Evolutionary conservation across 768 basidiomycete species (phyloP).

Genomic region (Serendipita sp.): DNA sequence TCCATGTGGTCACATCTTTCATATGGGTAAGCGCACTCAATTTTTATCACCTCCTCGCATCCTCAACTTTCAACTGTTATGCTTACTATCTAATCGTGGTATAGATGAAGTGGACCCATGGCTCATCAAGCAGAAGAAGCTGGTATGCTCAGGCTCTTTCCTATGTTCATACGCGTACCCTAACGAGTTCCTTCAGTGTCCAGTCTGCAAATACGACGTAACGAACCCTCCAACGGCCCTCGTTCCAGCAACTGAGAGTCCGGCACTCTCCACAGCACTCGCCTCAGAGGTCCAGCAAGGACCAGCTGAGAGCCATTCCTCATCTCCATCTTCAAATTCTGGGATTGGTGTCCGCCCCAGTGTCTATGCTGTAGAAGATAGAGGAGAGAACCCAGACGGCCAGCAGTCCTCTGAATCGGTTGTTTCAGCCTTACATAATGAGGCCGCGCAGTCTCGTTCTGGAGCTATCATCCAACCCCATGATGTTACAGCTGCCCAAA

Average conservation of each 20-base stretch:
- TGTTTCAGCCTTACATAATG: not conserved
- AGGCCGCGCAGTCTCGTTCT: not conserved
- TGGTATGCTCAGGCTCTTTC: constrained; percentile 39
- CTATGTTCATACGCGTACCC: not conserved
- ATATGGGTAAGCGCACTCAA: constrained; percentile 29
- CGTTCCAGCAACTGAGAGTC: not conserved
- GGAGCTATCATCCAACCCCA: not conserved
- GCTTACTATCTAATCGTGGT: no score
- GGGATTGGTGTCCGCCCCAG: not conserved
- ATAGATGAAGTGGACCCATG: constrained; percentile 72
- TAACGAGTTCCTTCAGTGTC: constrained; percentile 41
- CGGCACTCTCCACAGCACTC: not conserved
- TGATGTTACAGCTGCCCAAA: not conserved
- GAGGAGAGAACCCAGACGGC: not conserved
- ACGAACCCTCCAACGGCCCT: constrained; percentile 26
- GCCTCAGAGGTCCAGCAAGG: not conserved
- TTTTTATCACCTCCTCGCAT: not conserved
- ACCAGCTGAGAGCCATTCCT: not conserved
- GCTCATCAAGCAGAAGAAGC: constrained; percentile 83
- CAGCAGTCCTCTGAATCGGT: not conserved
- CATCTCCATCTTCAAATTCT: not conserved
- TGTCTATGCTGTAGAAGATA: not conserved
- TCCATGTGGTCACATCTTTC: constrained; percentile 92
- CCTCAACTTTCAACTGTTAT: no score
- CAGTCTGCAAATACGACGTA: constrained; percentile 84